Conservation (phyloP, 768 basidiomycete species). For the Exidia glandulosa region DNA sequence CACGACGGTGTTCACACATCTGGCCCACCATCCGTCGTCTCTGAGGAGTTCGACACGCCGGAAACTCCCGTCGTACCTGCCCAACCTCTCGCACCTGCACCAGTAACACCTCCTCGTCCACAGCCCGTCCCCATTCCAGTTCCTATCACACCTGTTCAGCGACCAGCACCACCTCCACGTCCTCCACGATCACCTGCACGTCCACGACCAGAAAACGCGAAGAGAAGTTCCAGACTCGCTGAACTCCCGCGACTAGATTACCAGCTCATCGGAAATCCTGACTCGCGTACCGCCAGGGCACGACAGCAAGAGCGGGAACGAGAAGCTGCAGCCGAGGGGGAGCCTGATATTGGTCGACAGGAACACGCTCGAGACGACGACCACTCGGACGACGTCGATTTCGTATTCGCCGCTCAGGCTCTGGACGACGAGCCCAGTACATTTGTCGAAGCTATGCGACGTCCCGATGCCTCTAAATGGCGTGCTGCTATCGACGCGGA, state of each 20-base stretch:
- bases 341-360: neutral
- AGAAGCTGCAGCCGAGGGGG: neutral
- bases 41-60: too few relatives aligned
- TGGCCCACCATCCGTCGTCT: too few relatives aligned
- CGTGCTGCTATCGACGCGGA: constrained; percentile 13
- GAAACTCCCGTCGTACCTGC: too few relatives aligned
- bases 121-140: neutral
- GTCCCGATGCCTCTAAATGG: constrained; percentile 13
- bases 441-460: constrained; percentile 10
- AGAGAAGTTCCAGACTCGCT: too few relatives aligned
- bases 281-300: neutral
- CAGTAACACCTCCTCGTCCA: neutral
- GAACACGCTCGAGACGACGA: neutral
- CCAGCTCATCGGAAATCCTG: neutral
- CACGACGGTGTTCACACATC: too few relatives aligned
- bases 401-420: neutral
- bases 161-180: too few relatives aligned
- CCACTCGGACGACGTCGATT: neutral
- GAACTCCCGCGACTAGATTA: too few relatives aligned
- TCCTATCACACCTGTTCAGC: neutral
- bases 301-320: neutral
- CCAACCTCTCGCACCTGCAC: too few relatives aligned
- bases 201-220: too few relatives aligned
- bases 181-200: too few relatives aligned
- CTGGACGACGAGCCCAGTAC: constrained; percentile 10